A percentile compares a stretch with the other conserved stretches of the same genome.
These are phyloP conservation scores for Epichloe uncinata DNA, from an alignment of 2,329 filamentous ascomycete species.

Conservation along the genomic window DNA sequence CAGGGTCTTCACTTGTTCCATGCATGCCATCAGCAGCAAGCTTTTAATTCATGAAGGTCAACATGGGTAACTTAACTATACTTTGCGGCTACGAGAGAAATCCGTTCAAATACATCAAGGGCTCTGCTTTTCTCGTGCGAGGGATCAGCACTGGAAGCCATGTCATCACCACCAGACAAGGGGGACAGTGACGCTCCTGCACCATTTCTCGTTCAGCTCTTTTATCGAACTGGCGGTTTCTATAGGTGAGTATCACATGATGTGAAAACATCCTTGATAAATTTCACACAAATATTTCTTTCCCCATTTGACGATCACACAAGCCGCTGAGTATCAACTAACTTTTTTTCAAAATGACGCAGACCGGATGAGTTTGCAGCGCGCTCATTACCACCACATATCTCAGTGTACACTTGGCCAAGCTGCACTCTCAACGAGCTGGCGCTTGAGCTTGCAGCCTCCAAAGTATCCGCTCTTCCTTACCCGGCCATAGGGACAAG, in stretches of 20 bases:
- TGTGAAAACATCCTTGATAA: neutral
- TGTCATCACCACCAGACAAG: conserved; percentile 21
- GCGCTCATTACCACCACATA: conserved; percentile 45
- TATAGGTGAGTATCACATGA: conserved; percentile 39
- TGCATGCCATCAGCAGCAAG: neutral
- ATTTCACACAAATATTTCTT: too few relatives aligned
- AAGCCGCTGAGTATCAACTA: too few relatives aligned
- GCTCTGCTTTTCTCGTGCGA: neutral
- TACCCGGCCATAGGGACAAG: conserved; percentile 66
- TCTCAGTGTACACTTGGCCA: conserved; percentile 79
- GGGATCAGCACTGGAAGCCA: conserved; percentile 3
- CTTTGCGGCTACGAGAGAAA: neutral
- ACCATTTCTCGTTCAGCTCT: conserved; percentile 76
- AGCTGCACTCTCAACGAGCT: conserved; percentile 72
- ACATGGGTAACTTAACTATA: neutral
- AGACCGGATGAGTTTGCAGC: conserved; percentile 60
- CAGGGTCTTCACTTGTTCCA: neutral
- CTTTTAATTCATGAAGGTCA: neutral
- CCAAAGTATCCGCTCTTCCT: conserved; percentile 54
- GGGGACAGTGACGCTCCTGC: conserved; percentile 54
- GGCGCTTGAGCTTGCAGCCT: conserved; percentile 57
- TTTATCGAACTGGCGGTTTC: conserved; percentile 62
- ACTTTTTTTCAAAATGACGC: neutral
- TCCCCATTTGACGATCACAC: too few relatives aligned
- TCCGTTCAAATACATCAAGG: neutral